Conservation (phyloP, 768 basidiomycete species). For the Lyophyllum shimeji region DNA sequence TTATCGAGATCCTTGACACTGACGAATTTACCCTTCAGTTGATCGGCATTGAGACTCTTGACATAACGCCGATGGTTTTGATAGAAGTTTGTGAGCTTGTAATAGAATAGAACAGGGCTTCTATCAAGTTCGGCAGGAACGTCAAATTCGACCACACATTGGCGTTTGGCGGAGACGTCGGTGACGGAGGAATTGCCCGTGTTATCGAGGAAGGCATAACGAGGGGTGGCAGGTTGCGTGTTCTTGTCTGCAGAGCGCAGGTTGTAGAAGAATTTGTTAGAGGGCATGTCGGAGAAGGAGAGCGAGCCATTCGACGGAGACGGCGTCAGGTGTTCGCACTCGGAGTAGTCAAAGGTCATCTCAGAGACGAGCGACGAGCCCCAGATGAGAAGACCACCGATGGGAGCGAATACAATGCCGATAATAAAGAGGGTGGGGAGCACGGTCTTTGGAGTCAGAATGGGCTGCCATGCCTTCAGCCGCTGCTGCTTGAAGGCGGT, state of each 20-base stretch:
- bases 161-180: conserved; percentile 41
- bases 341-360: conserved; percentile 93
- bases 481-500: conserved; percentile 99
- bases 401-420: conserved; percentile 92
- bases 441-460: conserved; percentile 96
- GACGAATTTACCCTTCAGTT: conserved; percentile 75
- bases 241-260: conserved; percentile 57
- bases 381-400: conserved; percentile 94
- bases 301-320: conserved; percentile 35
- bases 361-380: conserved; percentile 80
- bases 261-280: conserved; percentile 64
- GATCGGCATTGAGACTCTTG: conserved; percentile 81
- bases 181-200: conserved; percentile 42
- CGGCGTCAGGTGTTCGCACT: conserved; percentile 71
- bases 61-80: conserved; percentile 99
- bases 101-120: conserved; percentile 83
- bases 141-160: conserved; percentile 82
- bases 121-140: conserved; percentile 73
- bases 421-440: conserved; percentile 95
- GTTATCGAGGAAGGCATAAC: conserved; percentile 73
- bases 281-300: conserved; percentile 54
- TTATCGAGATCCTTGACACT: conserved; percentile 47
- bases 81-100: conserved; percentile 94
- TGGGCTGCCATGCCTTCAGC: conserved; percentile 99
- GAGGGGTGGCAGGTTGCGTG: conserved; percentile 54